Evolutionary conservation across 768 basidiomycete species (phyloP).

Genomic region (Suillus lakei): DNA sequence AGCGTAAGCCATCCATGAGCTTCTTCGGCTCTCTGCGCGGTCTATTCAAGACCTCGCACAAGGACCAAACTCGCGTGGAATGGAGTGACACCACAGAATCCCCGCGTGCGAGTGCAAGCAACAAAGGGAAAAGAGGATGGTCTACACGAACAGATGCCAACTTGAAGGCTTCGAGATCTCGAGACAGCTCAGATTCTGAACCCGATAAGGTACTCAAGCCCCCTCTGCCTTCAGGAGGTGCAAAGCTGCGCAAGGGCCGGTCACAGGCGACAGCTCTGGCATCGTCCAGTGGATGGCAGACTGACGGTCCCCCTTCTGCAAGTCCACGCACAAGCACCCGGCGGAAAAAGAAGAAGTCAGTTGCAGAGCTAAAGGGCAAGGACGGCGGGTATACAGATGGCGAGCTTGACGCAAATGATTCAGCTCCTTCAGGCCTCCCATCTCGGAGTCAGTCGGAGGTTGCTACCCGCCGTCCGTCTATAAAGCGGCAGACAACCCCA

Average conservation of each 20-base stretch:
- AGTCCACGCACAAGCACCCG: slow-evolving; percentile 12
- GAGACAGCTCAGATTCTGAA: slow-evolving; percentile 24
- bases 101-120: background rate
- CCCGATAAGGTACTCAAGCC: background rate
- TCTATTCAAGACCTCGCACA: slow-evolving; percentile 24
- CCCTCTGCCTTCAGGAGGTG: slow-evolving; percentile 1
- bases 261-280: background rate
- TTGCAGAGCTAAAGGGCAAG: slow-evolving; percentile 30
- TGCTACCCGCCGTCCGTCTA: background rate
- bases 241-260: slow-evolving; percentile 19
- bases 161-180: slow-evolving; percentile 12
- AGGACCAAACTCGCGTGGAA: slow-evolving; percentile 17
- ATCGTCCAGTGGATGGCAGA: slow-evolving; percentile 23
- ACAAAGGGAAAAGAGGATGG: slow-evolving; percentile 21
- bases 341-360: slow-evolving; percentile 22
- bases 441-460: slow-evolving; percentile 2
- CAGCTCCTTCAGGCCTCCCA: background rate
- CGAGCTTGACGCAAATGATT: slow-evolving; percentile 15
- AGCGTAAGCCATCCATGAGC: slow-evolving; percentile 24
- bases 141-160: slow-evolving; percentile 34
- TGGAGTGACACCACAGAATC: slow-evolving; percentile 16
- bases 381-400: slow-evolving; percentile 35
- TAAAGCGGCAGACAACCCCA: background rate
- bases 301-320: slow-evolving; percentile 16
- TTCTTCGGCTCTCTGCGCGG: slow-evolving; percentile 33